Conservation (phyloP, 768 basidiomycete genomes). For the Trametes cinnabarina region DNA sequence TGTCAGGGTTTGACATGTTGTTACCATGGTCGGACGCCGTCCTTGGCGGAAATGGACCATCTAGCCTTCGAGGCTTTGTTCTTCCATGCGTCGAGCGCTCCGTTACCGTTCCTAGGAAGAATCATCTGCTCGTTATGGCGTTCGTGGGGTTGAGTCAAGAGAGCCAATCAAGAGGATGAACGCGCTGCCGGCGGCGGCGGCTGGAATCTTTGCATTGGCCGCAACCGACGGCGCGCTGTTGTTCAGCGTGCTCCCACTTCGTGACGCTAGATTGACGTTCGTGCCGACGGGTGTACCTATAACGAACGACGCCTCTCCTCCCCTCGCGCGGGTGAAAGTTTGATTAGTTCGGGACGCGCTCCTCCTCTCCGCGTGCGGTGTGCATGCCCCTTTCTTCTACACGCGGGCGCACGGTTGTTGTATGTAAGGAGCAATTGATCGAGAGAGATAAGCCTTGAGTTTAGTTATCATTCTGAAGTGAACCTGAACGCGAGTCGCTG, state of each 20-base stretch:
- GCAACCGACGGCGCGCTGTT: background rate
- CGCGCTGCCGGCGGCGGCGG: constrained; percentile 4
- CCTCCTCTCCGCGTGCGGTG: background rate
- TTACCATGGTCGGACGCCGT: background rate
- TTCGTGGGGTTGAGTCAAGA: background rate
- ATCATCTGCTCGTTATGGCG: background rate
- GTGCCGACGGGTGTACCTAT: constrained; percentile 14
- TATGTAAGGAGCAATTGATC: background rate
- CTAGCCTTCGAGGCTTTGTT: background rate
- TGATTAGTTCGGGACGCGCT: background rate
- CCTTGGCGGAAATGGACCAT: background rate
- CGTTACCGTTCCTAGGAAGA: constrained; percentile 3
- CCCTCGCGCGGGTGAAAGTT: background rate
- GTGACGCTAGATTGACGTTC: constrained; percentile 14
- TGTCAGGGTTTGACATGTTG: too few species aligned
- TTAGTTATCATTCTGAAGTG: background rate
- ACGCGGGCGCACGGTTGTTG: background rate
- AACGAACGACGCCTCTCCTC: background rate
- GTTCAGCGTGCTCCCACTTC: background rate
- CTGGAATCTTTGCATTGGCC: background rate
- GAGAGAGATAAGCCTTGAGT: background rate
- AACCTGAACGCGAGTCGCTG: background rate
- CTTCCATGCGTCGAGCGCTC: constrained; percentile 8
- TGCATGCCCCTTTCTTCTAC: background rate
- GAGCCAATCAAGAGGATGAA: background rate